Evolutionary conservation across 1,284 basidiomycete genomes (phyloP).

Genomic region (Fomitopsis betulina): DNA sequence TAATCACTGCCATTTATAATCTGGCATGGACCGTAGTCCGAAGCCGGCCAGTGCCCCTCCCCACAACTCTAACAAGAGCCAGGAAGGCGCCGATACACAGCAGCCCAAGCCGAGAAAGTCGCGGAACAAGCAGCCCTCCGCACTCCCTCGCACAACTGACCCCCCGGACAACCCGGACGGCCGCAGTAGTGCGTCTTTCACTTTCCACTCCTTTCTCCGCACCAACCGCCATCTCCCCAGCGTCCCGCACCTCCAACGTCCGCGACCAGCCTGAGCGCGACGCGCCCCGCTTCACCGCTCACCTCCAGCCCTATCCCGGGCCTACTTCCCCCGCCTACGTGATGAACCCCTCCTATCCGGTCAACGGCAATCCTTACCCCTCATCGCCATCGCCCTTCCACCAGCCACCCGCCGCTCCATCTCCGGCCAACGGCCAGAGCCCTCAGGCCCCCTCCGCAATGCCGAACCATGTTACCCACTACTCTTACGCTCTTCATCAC

Average conservation of each 20-base stretch:
- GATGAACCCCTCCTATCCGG: conserved; percentile 62
- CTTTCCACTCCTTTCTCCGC: neutral
- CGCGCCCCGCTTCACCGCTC: conserved; percentile 35
- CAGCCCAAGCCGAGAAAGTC: conserved; percentile 7
- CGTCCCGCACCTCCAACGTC: conserved; percentile 33
- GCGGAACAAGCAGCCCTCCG: conserved; percentile 4
- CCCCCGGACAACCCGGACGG: conserved; percentile 3
- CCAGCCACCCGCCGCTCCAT: conserved; percentile 38
- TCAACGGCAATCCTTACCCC: conserved; percentile 40
- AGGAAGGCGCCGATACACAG: conserved; percentile 5
- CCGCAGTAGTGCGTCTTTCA: conserved; percentile 5
- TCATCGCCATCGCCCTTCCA: conserved; percentile 52
- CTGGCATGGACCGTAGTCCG: conserved; percentile 12
- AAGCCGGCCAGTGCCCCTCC: conserved; percentile 8
- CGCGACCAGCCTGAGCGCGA: conserved; percentile 31
- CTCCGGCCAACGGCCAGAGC: conserved; percentile 38
- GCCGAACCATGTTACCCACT: conserved; percentile 36
- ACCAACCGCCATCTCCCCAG: conserved; percentile 17
- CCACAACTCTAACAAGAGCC: conserved; percentile 3
- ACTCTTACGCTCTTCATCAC: conserved; percentile 56
- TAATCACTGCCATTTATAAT: conserved; percentile 12
- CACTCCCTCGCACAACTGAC: neutral
- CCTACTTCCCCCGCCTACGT: conserved; percentile 30
- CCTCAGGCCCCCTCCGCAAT: conserved; percentile 35
- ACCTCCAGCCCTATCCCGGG: conserved; percentile 49